Evolutionary conservation across 75 land plant genomes (phyloP).

Genomic region (Cryptomeria japonica): DNA sequence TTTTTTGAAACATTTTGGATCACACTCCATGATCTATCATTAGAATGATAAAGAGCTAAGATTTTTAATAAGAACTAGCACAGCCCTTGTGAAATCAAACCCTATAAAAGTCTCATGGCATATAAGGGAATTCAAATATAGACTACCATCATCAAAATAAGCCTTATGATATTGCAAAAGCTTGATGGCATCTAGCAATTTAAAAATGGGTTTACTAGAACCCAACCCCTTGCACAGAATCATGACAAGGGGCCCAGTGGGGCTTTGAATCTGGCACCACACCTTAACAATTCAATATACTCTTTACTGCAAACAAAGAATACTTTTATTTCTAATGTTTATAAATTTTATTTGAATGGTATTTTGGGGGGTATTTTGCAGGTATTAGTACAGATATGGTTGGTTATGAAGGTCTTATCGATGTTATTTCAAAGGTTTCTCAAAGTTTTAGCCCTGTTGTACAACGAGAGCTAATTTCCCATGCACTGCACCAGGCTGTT

Average conservation of each 20-base stretch:
- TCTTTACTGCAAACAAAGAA: background rate
- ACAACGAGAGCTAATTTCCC: slow-evolving; percentile 35
- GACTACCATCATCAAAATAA: too few relatives aligned
- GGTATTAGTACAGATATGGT: slow-evolving; percentile 35
- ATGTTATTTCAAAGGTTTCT: slow-evolving; percentile 26
- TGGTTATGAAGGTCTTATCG: slow-evolving; percentile 59
- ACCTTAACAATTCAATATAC: too few relatives aligned
- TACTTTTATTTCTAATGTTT: background rate
- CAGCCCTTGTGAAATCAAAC: background rate
- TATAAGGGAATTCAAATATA: background rate
- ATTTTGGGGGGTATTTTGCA: background rate
- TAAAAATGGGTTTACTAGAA: too few relatives aligned
- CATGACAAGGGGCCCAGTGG: too few relatives aligned
- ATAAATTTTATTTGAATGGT: background rate
- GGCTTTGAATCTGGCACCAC: too few relatives aligned
- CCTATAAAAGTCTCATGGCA: background rate
- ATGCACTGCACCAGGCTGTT: slow-evolving; percentile 45
- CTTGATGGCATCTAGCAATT: too few relatives aligned
- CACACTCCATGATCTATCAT: too few relatives aligned
- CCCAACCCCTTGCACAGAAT: too few relatives aligned
- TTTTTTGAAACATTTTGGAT: too few relatives aligned
- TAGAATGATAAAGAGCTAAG: too few relatives aligned
- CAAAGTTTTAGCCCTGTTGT: slow-evolving; percentile 6
- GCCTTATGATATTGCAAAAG: too few relatives aligned
- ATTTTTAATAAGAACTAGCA: too few relatives aligned